Evolutionary conservation across 2,329 filamentous ascomycete species (phyloP), one percentile per base, ranked within the genome.

Genomic region (Gyromitra esculenta): DNA sequence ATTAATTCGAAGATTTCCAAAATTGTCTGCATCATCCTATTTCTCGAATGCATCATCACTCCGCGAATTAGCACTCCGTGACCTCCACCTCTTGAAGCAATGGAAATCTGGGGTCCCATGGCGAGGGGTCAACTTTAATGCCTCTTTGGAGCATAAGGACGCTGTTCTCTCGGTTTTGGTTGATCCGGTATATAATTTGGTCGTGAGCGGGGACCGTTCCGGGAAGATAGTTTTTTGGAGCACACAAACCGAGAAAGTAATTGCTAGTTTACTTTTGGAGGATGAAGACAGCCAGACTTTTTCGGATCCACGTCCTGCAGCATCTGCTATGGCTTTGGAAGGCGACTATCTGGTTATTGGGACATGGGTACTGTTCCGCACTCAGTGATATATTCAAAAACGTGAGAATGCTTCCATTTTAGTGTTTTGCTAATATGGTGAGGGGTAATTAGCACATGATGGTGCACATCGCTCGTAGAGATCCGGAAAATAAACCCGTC

Each of bases 191-290:
- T 77, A 75, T 11, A 65, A 50, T 39, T n/a, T 77, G 64, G 43
- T 75, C 31, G 45, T 77, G 35, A 77, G 75, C 31, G 75, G 75
- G 18, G 75, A 77, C 43, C 59, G 64, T 52, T 77, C 75, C 43
- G 75, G 75, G 21, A 74, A 74, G 7, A 65, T 77, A 6, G 52
- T 77, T n/a, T 77, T 77, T 69, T 77, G 75, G 75, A 77, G 64
- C 45, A 54, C 52, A 43, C 50, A 70, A 39, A 75, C 71, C 6
- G 71, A 75, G 25, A 65, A 64, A 45, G 21, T 65, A 59, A 25
- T 77, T 65, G 60, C 45, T 21, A 56, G 66, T 37, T 75, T 77
- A n/a, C 37, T 35, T 39, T 63, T 77, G 45, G 75, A 59, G 18
- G 48, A 62, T 52, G 64, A 65, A 15, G 50, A 39, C 39, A 56